Evolutionary conservation across 2,329 filamentous ascomycete genomes (phyloP).

Genomic region (Ascochyta koolunga): DNA sequence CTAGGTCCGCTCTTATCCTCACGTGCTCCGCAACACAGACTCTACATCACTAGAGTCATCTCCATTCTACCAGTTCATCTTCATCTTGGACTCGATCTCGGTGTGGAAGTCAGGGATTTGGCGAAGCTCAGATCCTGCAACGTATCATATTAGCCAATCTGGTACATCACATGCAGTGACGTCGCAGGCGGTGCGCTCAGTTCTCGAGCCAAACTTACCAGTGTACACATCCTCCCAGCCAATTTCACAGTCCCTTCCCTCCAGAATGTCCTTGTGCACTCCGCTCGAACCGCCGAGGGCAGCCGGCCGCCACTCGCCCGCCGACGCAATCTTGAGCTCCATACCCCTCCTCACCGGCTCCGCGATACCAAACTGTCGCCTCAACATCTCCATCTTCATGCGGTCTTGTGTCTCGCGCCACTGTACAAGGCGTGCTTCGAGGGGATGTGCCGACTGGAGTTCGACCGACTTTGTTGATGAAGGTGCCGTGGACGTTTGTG

Average conservation of each 20-base stretch:
- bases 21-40: not conserved
- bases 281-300: constrained; percentile 69
- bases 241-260: constrained; percentile 76
- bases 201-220: constrained; percentile 56
- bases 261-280: constrained; percentile 89
- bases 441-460: constrained; percentile 79
- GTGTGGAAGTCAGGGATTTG: constrained; percentile 77
- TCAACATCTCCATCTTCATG: constrained; percentile 86
- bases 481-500: constrained; percentile 52
- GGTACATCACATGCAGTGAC: too few species aligned
- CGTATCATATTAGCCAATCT: constrained; percentile 20
- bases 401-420: constrained; percentile 91
- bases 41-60: not conserved
- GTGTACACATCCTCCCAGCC: constrained; percentile 94
- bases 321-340: constrained; percentile 88
- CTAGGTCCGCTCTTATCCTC: not conserved
- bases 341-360: constrained; percentile 92
- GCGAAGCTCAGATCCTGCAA: constrained; percentile 69
- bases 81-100: constrained; percentile 92
- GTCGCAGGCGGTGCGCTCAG: not conserved
- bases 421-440: constrained; percentile 84
- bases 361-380: constrained; percentile 86
- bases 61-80: constrained; percentile 66
- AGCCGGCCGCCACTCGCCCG: constrained; percentile 79
- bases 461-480: constrained; percentile 38